Evolutionary conservation across 2,329 filamentous ascomycete genomes (phyloP), one percentile per base, ranked within the genome.

Genomic region (Xylariaceae sp.): DNA sequence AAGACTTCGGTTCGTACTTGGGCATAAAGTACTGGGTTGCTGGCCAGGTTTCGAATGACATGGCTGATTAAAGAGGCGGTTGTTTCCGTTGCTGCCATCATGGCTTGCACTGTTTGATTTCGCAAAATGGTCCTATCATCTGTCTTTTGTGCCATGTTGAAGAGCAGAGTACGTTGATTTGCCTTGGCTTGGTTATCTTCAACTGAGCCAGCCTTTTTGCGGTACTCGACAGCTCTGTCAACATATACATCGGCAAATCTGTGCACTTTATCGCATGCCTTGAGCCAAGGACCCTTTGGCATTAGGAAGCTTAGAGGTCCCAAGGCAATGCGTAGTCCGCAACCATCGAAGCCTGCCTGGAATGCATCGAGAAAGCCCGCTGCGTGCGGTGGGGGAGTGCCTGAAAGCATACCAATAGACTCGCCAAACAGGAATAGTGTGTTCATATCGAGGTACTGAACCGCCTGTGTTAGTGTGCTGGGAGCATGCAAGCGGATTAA

Each of bases 361-460:
- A 54, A 55, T 42, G 53, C 51, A 45, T 54, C 53, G 35, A 54
- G 42, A 37, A 55, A 55, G 36, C 49, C 53, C 40, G 38, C 43
- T 42, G 47, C 49, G 38, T 54, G 51, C 25, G 53, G 29, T 47
- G 53, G 53, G 43, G 45, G 49, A 29, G 47, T 48, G 47, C 47
- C 49, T 27, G 54, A 56, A 45, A 56, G 54, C 42, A 54, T 53
- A 32, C 52, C 52, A 41, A 56, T 53, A 42, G 54, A 40, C 46
- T 56, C 52, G 45, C 54, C 54, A 35, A 56, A 53, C 40, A 56
- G 45, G 42, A 56, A 56, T 43, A 56, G 54, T 40, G 52, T 54
- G 42, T 50, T 50, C 44, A 55, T 45, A 41, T 54, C 53, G 39
- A 55, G 51, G 45, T 54, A 56, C 54, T 56, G 35, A 37, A 47